Evolutionary conservation across 257 asterid genomes (phyloP).

Genomic region (Plantago ovata): DNA sequence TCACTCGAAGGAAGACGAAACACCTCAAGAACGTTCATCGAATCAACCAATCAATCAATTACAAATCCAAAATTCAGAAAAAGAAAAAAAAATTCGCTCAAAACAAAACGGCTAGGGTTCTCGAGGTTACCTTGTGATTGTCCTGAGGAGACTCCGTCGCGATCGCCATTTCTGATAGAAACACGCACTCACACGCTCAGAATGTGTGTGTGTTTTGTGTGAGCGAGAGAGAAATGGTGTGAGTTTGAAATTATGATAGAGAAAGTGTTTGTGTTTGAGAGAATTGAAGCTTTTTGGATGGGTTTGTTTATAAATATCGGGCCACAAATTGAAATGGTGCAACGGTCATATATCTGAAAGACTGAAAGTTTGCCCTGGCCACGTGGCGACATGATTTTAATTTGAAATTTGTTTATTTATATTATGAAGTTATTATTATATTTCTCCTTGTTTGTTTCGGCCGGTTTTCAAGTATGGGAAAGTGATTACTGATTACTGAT

Average conservation of each 20-base stretch:
- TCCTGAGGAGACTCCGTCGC: conserved; percentile 44
- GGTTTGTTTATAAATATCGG: not conserved
- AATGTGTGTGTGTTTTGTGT: not conserved
- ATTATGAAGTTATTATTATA: no score
- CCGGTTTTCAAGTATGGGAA: not conserved
- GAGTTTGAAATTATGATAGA: conserved; percentile 2
- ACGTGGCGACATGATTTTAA: conserved; percentile 24
- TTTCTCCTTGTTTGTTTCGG: not conserved
- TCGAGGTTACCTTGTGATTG: conserved; percentile 34
- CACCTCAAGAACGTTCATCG: not conserved
- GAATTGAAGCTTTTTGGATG: not conserved
- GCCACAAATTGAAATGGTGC: not conserved
- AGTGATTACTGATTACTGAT: no score
- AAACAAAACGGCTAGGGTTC: not conserved
- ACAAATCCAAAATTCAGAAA: not conserved
- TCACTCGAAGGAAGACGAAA: not conserved
- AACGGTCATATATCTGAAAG: conserved; percentile 43
- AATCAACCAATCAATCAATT: not conserved
- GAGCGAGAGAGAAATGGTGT: not conserved
- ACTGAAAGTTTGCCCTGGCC: not conserved
- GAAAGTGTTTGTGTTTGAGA: conserved; percentile 4
- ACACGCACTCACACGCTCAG: conserved; percentile 20
- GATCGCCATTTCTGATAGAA: conserved; percentile 42
- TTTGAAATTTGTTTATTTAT: not conserved
- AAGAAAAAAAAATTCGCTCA: not conserved